Conservation (phyloP, 352 stramenopile species). For the Globisporangium splendens region DNA sequence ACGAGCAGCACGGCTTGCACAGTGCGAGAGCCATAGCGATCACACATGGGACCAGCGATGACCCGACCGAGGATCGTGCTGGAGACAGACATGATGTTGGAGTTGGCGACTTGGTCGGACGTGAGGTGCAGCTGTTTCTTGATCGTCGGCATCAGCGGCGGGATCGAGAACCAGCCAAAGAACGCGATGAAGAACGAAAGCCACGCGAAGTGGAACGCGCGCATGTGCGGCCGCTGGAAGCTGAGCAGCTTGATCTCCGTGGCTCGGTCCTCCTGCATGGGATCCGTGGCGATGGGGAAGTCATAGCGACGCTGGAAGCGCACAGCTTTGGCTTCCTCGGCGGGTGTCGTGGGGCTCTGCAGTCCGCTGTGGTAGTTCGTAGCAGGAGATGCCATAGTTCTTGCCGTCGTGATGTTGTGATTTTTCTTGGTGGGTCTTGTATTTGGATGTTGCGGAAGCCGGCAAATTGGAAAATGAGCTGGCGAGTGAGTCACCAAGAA, state of each 20-base stretch:
- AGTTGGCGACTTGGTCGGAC: conserved; percentile 85
- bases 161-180: conserved; percentile 94
- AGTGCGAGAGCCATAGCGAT: conserved; percentile 87
- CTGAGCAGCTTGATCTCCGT: conserved; percentile 60
- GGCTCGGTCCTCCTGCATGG: conserved; percentile 28
- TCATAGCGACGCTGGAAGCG: conserved; percentile 1
- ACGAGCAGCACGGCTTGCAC: conserved; percentile 80
- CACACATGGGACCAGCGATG: conserved; percentile 88
- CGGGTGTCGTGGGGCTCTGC: background rate
- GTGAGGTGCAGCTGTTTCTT: conserved; percentile 80
- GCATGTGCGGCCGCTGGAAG: conserved; percentile 88
- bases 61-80: conserved; percentile 91
- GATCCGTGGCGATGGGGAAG: conserved; percentile 12
- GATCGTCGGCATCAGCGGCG: conserved; percentile 91
- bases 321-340: background rate
- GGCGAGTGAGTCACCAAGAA: conserved; percentile 16
- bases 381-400: conserved; percentile 1
- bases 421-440: no score
- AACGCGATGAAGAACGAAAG: conserved; percentile 94
- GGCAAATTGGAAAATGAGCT: conserved; percentile 25
- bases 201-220: conserved; percentile 92
- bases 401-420: conserved; percentile 5
- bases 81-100: conserved; percentile 88
- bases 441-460: conserved; percentile 3
- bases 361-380: background rate